These are phyloP conservation scores for Scheffersomyces stipitis DNA, from an alignment of 805 yeast species.

Conservation along the genomic window DNA sequence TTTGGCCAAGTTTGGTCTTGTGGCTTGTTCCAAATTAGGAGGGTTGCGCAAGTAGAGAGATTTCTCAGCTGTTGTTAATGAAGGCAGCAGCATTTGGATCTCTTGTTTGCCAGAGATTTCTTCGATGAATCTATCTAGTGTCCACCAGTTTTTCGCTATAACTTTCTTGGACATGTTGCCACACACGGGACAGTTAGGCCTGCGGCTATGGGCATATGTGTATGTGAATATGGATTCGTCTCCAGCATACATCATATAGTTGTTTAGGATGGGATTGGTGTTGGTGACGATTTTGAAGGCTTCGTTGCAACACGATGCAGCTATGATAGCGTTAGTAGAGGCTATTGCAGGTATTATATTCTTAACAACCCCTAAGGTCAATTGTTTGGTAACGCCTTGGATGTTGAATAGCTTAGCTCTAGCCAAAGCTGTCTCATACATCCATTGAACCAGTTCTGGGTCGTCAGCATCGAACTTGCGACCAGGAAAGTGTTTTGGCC, in stretches of 20 bases:
- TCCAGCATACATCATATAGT: conserved; percentile 88
- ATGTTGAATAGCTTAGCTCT: conserved; percentile 71
- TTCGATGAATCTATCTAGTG: conserved; percentile 41
- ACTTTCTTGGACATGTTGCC: conserved; percentile 41
- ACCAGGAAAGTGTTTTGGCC: conserved; percentile 57
- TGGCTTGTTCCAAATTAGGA: conserved; percentile 42
- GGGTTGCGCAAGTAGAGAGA: conserved; percentile 51
- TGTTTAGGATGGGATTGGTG: conserved; percentile 62
- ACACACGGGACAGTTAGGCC: conserved; percentile 74
- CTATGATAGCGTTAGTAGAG: conserved; percentile 88
- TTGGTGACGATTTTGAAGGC: conserved; percentile 76
- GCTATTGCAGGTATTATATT: conserved; percentile 93
- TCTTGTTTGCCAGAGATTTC: conserved; percentile 30
- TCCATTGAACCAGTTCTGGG: conserved; percentile 63
- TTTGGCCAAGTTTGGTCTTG: conserved; percentile 42
- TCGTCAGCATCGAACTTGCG: conserved; percentile 65
- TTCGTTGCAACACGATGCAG: conserved; percentile 86
- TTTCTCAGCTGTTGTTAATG: conserved; percentile 40
- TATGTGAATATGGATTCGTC: conserved; percentile 75
- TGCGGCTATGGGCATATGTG: conserved; percentile 62
- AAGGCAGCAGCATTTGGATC: conserved; percentile 41
- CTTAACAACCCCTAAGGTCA: conserved; percentile 85
- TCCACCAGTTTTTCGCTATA: conserved; percentile 28
- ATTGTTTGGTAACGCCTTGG: conserved; percentile 67
- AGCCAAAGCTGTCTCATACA: conserved; percentile 50